Evolutionary conservation across 208 protist species (phyloP).

Genomic region (Blechomonas ayalai): DNA sequence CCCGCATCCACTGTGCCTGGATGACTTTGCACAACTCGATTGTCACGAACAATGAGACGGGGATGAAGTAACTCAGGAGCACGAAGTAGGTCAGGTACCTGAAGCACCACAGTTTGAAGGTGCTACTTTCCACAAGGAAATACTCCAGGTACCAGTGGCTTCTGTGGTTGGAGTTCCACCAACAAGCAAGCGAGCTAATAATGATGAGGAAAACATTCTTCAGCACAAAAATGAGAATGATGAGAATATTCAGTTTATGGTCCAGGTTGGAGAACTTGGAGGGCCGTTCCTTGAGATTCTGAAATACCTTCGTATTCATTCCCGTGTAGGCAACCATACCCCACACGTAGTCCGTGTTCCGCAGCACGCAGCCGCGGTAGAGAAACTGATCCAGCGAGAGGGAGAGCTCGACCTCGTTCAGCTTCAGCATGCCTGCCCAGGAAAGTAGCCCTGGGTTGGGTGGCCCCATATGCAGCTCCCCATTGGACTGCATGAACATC

Average conservation of each 20-base stretch:
- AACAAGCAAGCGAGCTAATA: conserved; percentile 51
- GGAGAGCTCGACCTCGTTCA: conserved; percentile 35
- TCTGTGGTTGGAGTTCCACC: conserved; percentile 43
- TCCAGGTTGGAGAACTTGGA: conserved; percentile 88
- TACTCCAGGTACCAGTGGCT: conserved; percentile 57
- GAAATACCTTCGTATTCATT: conserved; percentile 88
- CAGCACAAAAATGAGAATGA: conserved; percentile 59
- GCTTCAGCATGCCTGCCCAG: conserved; percentile 66
- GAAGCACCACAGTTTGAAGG: conserved; percentile 40
- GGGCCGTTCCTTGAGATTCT: conserved; percentile 78
- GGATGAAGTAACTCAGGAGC: conserved; percentile 85
- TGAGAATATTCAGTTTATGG: conserved; percentile 80
- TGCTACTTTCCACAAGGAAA: conserved; percentile 41
- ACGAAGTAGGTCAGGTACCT: conserved; percentile 89
- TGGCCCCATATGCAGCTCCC: conserved; percentile 43
- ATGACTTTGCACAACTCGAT: conserved; percentile 90
- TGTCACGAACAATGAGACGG: conserved; percentile 90
- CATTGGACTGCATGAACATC: conserved; percentile 8
- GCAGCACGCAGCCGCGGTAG: conserved; percentile 83
- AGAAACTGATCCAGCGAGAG: conserved; percentile 82
- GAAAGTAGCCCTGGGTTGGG: conserved; percentile 69
- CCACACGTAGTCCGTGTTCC: conserved; percentile 91
- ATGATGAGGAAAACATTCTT: conserved; percentile 73
- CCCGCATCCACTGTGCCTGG: conserved; percentile 83
- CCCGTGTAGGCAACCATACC: conserved; percentile 92